These are phyloP conservation scores for Pezicula neosporulosa DNA, from an alignment of 2,329 filamentous ascomycete species.

Conservation along the genomic window DNA sequence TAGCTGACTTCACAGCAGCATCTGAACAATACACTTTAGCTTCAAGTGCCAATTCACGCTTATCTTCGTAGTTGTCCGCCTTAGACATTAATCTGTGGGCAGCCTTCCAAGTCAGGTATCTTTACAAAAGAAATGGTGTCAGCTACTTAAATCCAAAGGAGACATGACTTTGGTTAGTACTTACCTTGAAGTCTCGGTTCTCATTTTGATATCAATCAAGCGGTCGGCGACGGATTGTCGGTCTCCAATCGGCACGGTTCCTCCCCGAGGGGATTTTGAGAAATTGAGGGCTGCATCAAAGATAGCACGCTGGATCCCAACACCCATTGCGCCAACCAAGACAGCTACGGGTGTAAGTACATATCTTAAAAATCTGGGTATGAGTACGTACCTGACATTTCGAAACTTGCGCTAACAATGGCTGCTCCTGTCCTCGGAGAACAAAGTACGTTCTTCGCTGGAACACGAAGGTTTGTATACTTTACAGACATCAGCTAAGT, in stretches of 20 bases:
- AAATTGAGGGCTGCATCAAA: conserved; percentile 50
- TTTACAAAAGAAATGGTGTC: conserved; percentile 15
- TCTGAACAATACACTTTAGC: conserved; percentile 51
- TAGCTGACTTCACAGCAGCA: conserved; percentile 41
- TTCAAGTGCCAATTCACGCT: conserved; percentile 42
- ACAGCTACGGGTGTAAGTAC: conserved; percentile 30
- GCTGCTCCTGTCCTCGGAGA: conserved; percentile 38
- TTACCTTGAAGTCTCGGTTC: conserved; percentile 38
- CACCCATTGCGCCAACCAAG: conserved; percentile 51
- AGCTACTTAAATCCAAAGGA: not conserved
- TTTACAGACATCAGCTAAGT: not conserved
- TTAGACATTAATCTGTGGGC: conserved; percentile 31
- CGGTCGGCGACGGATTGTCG: conserved; percentile 49
- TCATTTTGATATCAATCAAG: conserved; percentile 48
- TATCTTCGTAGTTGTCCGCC: conserved; percentile 32
- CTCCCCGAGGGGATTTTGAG: conserved; percentile 41
- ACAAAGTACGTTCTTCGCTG: conserved; percentile 42
- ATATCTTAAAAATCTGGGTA: not conserved
- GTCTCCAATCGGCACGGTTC: conserved; percentile 40
- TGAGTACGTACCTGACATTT: conserved; percentile 11
- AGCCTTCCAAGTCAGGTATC: conserved; percentile 50
- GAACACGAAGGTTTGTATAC: conserved; percentile 45
- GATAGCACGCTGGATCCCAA: conserved; percentile 48
- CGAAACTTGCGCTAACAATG: conserved; percentile 41
- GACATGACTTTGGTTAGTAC: not conserved